Conservation (phyloP, 1,284 basidiomycete genomes). For the Cutaneotrichosporon sp. region DNA sequence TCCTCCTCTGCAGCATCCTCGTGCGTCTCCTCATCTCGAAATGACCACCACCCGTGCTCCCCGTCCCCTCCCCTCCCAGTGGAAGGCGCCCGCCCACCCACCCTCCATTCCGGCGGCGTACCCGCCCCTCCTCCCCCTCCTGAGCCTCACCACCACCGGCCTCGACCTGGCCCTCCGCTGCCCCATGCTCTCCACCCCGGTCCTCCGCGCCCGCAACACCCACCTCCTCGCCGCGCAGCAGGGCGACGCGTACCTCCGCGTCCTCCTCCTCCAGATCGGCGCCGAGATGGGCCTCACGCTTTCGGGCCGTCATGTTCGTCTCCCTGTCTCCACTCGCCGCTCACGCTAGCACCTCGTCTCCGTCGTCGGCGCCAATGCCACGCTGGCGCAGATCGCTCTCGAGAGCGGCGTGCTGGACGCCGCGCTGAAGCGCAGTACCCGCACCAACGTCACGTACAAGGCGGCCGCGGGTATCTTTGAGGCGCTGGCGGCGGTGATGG, state of each 20-base stretch:
- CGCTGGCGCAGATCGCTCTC: slow-evolving; percentile 4
- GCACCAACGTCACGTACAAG: neutral
- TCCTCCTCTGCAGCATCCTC: neutral
- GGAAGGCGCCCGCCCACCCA: neutral
- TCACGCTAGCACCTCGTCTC: neutral
- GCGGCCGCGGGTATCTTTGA: slow-evolving; percentile 3
- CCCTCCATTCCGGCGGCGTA: neutral
- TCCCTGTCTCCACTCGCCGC: neutral
- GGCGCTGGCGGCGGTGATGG: neutral
- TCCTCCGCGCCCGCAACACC: neutral
- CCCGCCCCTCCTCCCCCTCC: neutral
- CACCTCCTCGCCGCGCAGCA: slow-evolving; percentile 1
- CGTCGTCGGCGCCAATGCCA: neutral
- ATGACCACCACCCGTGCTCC: neutral
- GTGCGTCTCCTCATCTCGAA: neutral
- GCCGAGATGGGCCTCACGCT: neutral
- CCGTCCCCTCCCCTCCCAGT: neutral
- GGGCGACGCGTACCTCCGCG: neutral
- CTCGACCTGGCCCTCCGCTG: neutral
- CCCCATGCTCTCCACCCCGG: neutral
- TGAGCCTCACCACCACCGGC: neutral
- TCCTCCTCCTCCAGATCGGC: neutral
- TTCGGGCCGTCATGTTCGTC: neutral
- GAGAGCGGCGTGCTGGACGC: slow-evolving; percentile 4
- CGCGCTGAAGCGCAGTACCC: neutral